Base-by-base conservation (phyloP, 225 moss, liverwort and hornwort genomes). In the Bryum argenteum region DNA sequence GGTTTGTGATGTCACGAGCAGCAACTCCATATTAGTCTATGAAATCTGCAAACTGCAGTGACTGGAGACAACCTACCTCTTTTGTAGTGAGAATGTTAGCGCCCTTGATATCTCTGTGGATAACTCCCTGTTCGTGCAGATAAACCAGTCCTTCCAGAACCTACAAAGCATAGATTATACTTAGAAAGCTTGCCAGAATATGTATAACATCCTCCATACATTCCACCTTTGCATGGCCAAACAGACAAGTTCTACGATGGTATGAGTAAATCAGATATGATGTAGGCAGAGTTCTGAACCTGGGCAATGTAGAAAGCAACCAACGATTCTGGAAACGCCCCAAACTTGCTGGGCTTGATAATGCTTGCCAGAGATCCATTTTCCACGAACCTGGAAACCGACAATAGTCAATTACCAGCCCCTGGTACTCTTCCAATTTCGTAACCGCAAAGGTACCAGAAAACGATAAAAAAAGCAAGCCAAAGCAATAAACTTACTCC, bases 331-430 rank as follows among this genome's bases (percentile, higher is more conserved):
- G 94, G 94, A 66, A 94, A 90, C 42, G 97, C 97, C 61, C 94
- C 94, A 79, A 97, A 94, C 74, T 94, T 94, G 77, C 80, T 97
- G 63, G 97, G 94, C 84, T 97, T 97, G 66, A 97, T 91, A 45
- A 92, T 94, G 78, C 88, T 97, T 77, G 94, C 94, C 78, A 97
- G 89, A 17, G 97, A 97, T 72, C 94, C 97, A 94, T 94, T 97
- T 73, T 97, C 97, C 59, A 97, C 97, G 84, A 92, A 97, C 80
- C 97, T 97, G 61, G 20, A 55, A 78, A 71, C 33, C 65, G 54
- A 58, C 23, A 69, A 67, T 9, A 54, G 21, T 54, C 44, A 12
- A 64, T 71, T 11, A 72, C 53, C 48, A 58, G 57, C 58, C 8
- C 44, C 28, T 43, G 50, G 23, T 57, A 61, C 42, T 37, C 33